A percentile compares a stretch with the other conserved stretches of the same genome.
These are phyloP conservation scores for Alternaria postmessia DNA, from an alignment of 2,329 filamentous ascomycete species.

Conservation along the genomic window DNA sequence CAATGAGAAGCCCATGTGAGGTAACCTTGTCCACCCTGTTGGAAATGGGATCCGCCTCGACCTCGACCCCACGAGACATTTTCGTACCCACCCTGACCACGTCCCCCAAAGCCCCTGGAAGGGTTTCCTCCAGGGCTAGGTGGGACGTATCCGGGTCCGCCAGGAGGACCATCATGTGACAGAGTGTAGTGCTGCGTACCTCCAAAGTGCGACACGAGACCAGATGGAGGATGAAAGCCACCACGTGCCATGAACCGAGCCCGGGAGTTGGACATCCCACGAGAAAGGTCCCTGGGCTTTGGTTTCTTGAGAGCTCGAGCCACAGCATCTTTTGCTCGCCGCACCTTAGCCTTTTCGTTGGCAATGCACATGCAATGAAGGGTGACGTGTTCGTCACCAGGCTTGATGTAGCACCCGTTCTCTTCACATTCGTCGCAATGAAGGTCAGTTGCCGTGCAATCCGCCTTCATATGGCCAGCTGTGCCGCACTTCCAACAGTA, in stretches of 20 bases:
- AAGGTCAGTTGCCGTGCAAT: constrained; percentile 10
- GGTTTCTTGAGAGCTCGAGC: background rate
- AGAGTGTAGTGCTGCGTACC: background rate
- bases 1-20: background rate
- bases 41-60: background rate
- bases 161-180: background rate
- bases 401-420: background rate
- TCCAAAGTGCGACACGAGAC: background rate
- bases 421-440: constrained; percentile 14
- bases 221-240: background rate
- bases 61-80: background rate
- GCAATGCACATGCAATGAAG: constrained; percentile 14
- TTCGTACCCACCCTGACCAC: background rate
- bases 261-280: background rate
- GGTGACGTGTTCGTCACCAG: constrained; percentile 12
- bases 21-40: background rate
- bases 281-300: background rate
- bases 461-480: constrained; percentile 8
- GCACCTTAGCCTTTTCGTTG: background rate
- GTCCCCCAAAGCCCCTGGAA: background rate
- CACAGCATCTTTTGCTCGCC: constrained; percentile 1
- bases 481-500: constrained; percentile 24
- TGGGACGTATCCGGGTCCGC: background rate
- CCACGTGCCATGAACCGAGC: background rate
- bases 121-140: background rate